phyloP scores from a whole-genome alignment of 2,329 filamentous ascomycete species.

The Trichoderma sp. region DNA sequence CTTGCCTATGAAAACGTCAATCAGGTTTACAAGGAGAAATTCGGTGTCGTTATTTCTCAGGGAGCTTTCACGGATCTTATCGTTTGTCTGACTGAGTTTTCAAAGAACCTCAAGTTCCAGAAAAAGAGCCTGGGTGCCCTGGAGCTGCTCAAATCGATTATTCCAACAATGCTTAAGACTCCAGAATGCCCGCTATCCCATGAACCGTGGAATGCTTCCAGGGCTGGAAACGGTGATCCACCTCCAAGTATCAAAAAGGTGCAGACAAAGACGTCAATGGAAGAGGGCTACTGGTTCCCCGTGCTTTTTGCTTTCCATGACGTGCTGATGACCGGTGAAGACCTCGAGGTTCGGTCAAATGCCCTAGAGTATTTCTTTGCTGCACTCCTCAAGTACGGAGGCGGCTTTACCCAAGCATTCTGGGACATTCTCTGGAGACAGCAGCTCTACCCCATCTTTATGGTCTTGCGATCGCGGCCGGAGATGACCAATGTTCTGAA shows the following conservation, averaged over 20 bases:
- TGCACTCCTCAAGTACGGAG: conserved; percentile 82
- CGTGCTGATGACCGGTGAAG: conserved; percentile 97
- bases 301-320: conserved; percentile 98
- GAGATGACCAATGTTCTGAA: conserved; percentile 95
- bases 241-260: conserved; percentile 48
- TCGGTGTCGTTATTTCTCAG: conserved; percentile 93
- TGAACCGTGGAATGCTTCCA: neutral
- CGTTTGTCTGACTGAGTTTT: conserved; percentile 95
- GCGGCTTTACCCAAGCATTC: conserved; percentile 88
- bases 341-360: conserved; percentile 87
- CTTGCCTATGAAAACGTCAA: conserved; percentile 96
- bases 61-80: conserved; percentile 95
- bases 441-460: conserved; percentile 95
- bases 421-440: conserved; percentile 99
- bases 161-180: conserved; percentile 91
- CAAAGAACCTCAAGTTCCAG: conserved; percentile 97
- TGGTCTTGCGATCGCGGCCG: conserved; percentile 92
- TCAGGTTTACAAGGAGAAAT: conserved; percentile 91
- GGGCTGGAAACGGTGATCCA: conserved; percentile 34
- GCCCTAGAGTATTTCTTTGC: conserved; percentile 97
- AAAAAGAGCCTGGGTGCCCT: conserved; percentile 97
- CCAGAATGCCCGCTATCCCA: conserved; percentile 90
- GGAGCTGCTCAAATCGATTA: conserved; percentile 88
- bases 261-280: conserved; percentile 77
- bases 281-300: conserved; percentile 98